Evolutionary conservation across 441 rosid species (phyloP).

Genomic region (Jatropha multifida): DNA sequence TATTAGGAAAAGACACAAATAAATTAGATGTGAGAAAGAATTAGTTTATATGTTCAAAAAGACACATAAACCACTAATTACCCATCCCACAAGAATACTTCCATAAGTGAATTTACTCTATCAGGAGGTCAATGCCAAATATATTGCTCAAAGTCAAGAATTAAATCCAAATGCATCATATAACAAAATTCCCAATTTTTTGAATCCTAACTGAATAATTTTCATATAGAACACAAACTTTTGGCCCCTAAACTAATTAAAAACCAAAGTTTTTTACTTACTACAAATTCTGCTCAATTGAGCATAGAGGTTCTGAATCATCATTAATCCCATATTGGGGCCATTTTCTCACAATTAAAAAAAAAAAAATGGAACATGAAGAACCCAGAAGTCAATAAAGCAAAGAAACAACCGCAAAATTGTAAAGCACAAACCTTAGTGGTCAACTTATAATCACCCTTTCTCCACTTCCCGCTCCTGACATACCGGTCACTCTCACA

Average conservation of each 20-base stretch:
- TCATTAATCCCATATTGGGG: neutral
- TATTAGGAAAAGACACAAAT: neutral
- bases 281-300: neutral
- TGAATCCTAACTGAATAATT: neutral
- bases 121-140: neutral
- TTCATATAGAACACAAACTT: too few species aligned
- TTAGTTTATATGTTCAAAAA: neutral
- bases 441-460: conserved; percentile 57
- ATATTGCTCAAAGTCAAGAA: neutral
- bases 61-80: neutral
- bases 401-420: neutral
- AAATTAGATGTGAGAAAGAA: neutral
- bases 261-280: neutral
- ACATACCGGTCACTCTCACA: conserved; percentile 78
- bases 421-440: conserved; percentile 55
- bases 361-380: neutral
- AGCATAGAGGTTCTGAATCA: neutral
- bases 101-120: neutral
- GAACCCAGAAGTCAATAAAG: conserved; percentile 1
- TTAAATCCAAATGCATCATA: neutral
- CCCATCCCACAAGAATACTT: neutral
- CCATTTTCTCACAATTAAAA: neutral
- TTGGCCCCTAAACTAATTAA: neutral
- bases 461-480: conserved; percentile 74
- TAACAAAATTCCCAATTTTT: neutral